phyloP scores from a whole-genome alignment of 1,284 basidiomycete genomes.

The Cutaneotrichosporon mucoides region DNA sequence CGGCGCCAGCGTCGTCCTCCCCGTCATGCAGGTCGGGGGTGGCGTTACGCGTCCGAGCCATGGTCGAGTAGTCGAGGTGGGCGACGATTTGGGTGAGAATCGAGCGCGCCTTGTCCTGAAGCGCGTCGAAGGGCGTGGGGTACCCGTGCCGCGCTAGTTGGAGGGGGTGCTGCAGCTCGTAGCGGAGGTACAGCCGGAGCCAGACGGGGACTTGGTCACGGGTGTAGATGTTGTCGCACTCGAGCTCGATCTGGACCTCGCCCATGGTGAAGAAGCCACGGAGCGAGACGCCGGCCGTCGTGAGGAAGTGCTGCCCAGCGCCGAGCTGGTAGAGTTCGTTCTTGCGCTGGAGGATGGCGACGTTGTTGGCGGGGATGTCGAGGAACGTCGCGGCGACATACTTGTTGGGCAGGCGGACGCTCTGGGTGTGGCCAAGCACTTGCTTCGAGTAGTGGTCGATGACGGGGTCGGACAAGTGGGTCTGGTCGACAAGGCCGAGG shows the following conservation, averaged over 20 bases:
- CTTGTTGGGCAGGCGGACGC: conserved; percentile 9
- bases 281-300: conserved; percentile 6
- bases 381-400: conserved; percentile 18
- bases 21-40: conserved; percentile 8
- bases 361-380: conserved; percentile 18
- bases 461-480: conserved; percentile 10
- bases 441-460: conserved; percentile 8
- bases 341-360: conserved; percentile 16
- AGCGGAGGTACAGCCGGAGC: conserved; percentile 19
- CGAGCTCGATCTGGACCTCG: conserved; percentile 20
- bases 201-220: conserved; percentile 19
- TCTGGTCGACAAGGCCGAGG: conserved; percentile 19
- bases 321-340: conserved; percentile 14
- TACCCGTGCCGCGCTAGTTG: conserved; percentile 17
- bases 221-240: conserved; percentile 16
- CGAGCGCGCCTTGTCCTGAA: conserved; percentile 21
- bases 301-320: conserved; percentile 19
- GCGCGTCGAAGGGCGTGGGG: conserved; percentile 16
- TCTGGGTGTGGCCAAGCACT: conserved; percentile 13
- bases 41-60: conserved; percentile 16
- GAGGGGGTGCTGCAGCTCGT: conserved; percentile 12
- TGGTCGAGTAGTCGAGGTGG: conserved; percentile 14
- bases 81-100: conserved; percentile 19
- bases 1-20: conserved; percentile 11
- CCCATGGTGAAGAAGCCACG: conserved; percentile 14